Evolutionary conservation across 2,329 filamentous ascomycete genomes (phyloP).

Genomic region (Diplocarpon rosae): DNA sequence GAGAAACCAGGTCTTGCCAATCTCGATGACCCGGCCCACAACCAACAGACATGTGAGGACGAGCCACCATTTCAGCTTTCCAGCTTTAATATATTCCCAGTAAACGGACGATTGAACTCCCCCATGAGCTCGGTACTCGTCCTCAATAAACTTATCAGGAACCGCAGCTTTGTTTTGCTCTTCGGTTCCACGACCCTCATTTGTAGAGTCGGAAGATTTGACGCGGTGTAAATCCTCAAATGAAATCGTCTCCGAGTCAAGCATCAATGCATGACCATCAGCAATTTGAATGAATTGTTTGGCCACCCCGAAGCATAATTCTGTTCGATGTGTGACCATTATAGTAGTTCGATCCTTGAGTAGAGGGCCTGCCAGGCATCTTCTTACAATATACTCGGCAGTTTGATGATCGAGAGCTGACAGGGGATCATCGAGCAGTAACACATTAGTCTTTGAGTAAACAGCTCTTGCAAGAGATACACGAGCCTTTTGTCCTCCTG

Average conservation of each 20-base stretch:
- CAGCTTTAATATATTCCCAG: slow-evolving; percentile 76
- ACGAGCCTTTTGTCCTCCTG: slow-evolving; percentile 49
- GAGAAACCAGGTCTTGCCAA: slow-evolving; percentile 68
- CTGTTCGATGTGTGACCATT: slow-evolving; percentile 54
- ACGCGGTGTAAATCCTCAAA: slow-evolving; percentile 20
- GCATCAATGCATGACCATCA: slow-evolving; percentile 38
- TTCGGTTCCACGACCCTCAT: slow-evolving; percentile 18
- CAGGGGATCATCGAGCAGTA: slow-evolving; percentile 48
- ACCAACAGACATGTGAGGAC: slow-evolving; percentile 51
- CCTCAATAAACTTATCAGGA: slow-evolving; percentile 68
- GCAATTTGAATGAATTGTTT: slow-evolving; percentile 62
- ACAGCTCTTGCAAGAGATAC: slow-evolving; percentile 50
- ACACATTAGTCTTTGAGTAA: slow-evolving; percentile 42
- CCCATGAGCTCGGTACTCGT: slow-evolving; percentile 63
- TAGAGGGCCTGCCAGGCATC: slow-evolving; percentile 43
- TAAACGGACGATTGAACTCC: slow-evolving; percentile 68
- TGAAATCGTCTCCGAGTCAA: slow-evolving; percentile 18
- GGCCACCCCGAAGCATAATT: slow-evolving; percentile 63
- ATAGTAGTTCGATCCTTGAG: slow-evolving; percentile 42
- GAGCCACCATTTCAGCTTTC: slow-evolving; percentile 63
- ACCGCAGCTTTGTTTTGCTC: slow-evolving; percentile 33
- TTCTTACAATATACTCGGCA: slow-evolving; percentile 47
- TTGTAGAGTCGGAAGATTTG: slow-evolving; percentile 13
- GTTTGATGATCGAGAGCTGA: slow-evolving; percentile 54
- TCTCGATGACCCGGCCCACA: slow-evolving; percentile 50